Base-by-base conservation (phyloP, 2,329 filamentous ascomycete species). In the Ophiostoma piceae region DNA sequence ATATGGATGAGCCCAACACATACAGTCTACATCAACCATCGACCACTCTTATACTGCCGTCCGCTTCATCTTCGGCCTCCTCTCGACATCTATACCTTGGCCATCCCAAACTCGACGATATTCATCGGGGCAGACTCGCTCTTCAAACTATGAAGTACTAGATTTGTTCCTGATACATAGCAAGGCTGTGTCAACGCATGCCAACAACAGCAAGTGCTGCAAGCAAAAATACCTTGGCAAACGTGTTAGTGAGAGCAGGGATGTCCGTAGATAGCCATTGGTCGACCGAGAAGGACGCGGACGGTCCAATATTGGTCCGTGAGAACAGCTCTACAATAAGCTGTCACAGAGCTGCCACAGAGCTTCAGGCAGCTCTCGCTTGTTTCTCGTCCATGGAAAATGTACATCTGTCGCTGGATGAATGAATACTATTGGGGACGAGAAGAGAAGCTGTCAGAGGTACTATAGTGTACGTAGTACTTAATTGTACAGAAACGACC, bases 271-370 rank as follows among this genome's bases (percentile, higher is more conserved):
- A 14, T 29, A 22, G 26, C 9, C 26, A 62, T 62, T 32, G 29
- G 26, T 7, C 26, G 26, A 35, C 62, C 69, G 67, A 66, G 69
- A 68, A 47, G 66, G 22, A 32, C 62, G 67, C 66, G 67, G 37
- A 22, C 69, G 70, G 67, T 19, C 37, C 22, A 69, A 67, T 22
- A 41, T 71, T 71, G 47, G 69, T 22, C 57, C 69, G 66, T 4
- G 22, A 26, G 0, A 22, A 57, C n/a, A 57, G n/a, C 22, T 57
- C 51, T 26, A 26, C 51, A 57, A 22, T 57, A 57, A 57, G 51
- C 22, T 57, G 51, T 57, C 2, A 19, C 12, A 19, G 43, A 47
- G 16, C 43, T 47, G 19, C 43, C 16, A 1, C 3, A 47, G 7
- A 16, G 5, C 16, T 47, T 19, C 43, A n/a, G 16, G 9, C 19